phyloP scores from a whole-genome alignment of 2,329 filamentous ascomycete species.

The Thermoascus crustaceus region DNA sequence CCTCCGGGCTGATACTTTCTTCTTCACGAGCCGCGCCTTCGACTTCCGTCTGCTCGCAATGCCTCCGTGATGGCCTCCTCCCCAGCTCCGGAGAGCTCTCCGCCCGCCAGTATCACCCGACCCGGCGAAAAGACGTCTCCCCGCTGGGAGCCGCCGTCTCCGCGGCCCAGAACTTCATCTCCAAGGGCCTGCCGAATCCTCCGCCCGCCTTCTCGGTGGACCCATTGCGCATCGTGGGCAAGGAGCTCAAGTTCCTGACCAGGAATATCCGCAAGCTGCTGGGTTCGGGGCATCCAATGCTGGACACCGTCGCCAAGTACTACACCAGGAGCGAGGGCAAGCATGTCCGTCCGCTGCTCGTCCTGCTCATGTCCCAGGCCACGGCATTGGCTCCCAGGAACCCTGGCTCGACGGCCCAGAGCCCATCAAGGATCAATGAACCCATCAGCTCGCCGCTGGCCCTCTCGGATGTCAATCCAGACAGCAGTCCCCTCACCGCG shows the following conservation, averaged over 20 bases:
- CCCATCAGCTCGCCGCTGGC: slow-evolving; percentile 54
- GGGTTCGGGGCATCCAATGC: slow-evolving; percentile 84
- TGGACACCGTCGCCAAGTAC: slow-evolving; percentile 95
- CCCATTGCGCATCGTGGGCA: slow-evolving; percentile 80
- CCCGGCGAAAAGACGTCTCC: slow-evolving; percentile 30
- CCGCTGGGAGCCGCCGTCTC: slow-evolving; percentile 40
- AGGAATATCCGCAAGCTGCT: slow-evolving; percentile 90
- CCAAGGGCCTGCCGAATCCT: slow-evolving; percentile 33
- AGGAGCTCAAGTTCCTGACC: slow-evolving; percentile 93
- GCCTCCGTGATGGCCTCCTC: slow-evolving; percentile 29
- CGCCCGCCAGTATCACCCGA: slow-evolving; percentile 33
- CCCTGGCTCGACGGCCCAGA: slow-evolving; percentile 33
- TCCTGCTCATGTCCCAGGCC: slow-evolving; percentile 91
- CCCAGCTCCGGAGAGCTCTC: slow-evolving; percentile 17
- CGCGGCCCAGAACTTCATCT: slow-evolving; percentile 44
- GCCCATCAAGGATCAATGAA: slow-evolving; percentile 44
- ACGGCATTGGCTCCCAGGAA: slow-evolving; percentile 69
- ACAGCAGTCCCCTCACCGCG: slow-evolving; percentile 47
- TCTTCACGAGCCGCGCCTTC: slow-evolving; percentile 19
- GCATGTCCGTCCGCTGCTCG: slow-evolving; percentile 87
- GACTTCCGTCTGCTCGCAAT: slow-evolving; percentile 34
- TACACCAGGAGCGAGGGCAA: slow-evolving; percentile 96
- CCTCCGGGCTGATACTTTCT: slow-evolving; percentile 28
- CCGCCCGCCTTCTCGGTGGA: slow-evolving; percentile 63
- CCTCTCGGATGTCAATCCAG: slow-evolving; percentile 77